These are phyloP conservation scores for Aspergillus mulundensis DNA, from an alignment of 495 filamentous ascomycete genomes.

Conservation along the genomic window DNA sequence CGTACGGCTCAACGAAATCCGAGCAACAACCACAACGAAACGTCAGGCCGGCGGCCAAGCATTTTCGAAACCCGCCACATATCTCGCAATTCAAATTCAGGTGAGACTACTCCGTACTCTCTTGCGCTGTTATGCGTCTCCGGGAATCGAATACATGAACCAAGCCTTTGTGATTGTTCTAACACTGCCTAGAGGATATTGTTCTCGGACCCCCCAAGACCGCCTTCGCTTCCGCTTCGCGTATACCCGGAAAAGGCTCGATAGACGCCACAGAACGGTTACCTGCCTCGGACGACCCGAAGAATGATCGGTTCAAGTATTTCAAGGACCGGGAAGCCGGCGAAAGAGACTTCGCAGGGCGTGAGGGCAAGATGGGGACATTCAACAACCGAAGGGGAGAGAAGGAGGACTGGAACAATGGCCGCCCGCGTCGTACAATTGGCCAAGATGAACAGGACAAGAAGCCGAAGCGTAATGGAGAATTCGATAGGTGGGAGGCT, in stretches of 20 bases:
- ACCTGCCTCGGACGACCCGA: constrained; percentile 37
- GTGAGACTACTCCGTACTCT: constrained; percentile 18
- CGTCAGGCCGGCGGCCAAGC: constrained; percentile 50
- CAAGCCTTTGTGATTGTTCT: constrained; percentile 12
- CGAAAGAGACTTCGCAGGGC: constrained; percentile 42
- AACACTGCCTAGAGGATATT: constrained; percentile 68
- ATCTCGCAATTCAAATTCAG: constrained; percentile 59
- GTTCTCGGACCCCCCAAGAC: constrained; percentile 85
- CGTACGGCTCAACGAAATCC: constrained; percentile 46
- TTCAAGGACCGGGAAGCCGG: constrained; percentile 44
- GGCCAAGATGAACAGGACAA: constrained; percentile 54
- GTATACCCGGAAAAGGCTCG: constrained; percentile 51
- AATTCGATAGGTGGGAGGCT: constrained; percentile 58
- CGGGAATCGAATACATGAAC: neutral
- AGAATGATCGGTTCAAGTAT: constrained; percentile 55
- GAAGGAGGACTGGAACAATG: constrained; percentile 56
- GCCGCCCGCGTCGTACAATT: constrained; percentile 49
- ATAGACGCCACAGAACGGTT: constrained; percentile 46
- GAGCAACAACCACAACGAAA: constrained; percentile 37
- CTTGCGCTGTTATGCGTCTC: neutral
- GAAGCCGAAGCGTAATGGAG: constrained; percentile 54
- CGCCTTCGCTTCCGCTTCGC: constrained; percentile 77
- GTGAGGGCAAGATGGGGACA: constrained; percentile 34
- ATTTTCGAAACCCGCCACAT: constrained; percentile 59
- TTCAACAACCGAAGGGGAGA: constrained; percentile 47